phyloP scores from a whole-genome alignment of 148 eudicot species.

The Heliamphora exappendiculata region DNA sequence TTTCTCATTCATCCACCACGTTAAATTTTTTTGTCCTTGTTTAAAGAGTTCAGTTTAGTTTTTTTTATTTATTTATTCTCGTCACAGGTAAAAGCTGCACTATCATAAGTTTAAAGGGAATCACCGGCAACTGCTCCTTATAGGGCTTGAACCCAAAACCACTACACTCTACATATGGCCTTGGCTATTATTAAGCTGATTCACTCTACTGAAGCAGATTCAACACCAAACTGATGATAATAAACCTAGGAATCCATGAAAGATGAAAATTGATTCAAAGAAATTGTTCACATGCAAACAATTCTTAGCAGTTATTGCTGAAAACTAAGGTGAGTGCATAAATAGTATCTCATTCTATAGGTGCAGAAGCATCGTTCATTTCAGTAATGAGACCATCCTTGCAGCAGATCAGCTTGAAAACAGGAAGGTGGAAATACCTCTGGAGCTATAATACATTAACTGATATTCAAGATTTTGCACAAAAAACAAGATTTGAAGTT shows the following conservation, averaged over 20 bases:
- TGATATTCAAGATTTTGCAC: not conserved
- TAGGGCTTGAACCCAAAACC: too few species aligned
- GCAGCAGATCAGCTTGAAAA: not conserved
- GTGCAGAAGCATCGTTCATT: not conserved
- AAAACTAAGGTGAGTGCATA: not conserved
- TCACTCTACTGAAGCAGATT: too few species aligned
- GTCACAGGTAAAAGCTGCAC: too few species aligned
- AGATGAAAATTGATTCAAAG: not conserved
- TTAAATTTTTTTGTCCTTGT: too few species aligned
- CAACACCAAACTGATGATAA: too few species aligned
- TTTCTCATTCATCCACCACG: too few species aligned
- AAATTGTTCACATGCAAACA: not conserved
- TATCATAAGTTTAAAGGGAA: too few species aligned
- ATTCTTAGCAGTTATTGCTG: not conserved
- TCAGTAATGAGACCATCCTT: not conserved
- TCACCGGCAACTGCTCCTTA: too few species aligned
- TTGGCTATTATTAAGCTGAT: too few species aligned
- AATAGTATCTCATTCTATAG: not conserved
- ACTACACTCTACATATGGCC: too few species aligned
- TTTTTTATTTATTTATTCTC: too few species aligned
- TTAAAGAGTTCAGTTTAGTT: too few species aligned
- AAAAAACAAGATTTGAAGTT: not conserved
- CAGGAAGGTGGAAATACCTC: not conserved
- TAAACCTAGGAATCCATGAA: not conserved
- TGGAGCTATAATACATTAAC: not conserved